Evolutionary conservation across 371 early-diverging fungal species (phyloP), one percentile per base, ranked within the genome.

Genomic region (Actinomortierella wolfii): DNA sequence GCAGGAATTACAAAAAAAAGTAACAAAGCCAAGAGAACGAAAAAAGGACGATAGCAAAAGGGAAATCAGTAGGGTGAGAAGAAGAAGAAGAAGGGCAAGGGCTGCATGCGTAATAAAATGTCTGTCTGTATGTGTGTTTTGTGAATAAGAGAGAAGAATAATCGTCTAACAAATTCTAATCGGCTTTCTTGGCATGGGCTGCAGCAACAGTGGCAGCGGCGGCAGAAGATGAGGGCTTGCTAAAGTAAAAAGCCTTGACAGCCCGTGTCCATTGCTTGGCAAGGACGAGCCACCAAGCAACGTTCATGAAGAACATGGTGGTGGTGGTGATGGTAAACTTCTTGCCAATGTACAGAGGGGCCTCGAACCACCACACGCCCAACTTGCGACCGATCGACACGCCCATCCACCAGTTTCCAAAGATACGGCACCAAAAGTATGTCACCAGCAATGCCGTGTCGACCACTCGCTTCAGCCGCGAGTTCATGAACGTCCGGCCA

Each of bases 381-480:
- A 71, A 45, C 59, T 71, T 71, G 47, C 58, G 58, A 4, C 61
- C 66, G 61, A 71, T 65, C 1, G 71, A 61, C 11, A 61, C 61
- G 0, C 66, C 55, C 71, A 71, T 71, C 71, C 71, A 71, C 71
- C 74, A 73, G 29, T 71, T 71, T 46, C 73, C 73, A 53, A 71
- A 58, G 26, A 71, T 58, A 40, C 73, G 57, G 51, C 66, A 66
- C 73, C 73, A 71, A 40, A 71, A 71, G 52, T 71, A 71, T 4
- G 67, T 67, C 45, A 73, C 60, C 50, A 73, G 14, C 54, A 73
- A 23, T 6, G 67, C 60, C 14, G 74, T 73, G 28, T 73, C 74
- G 15, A 67, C 42, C 21, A 60, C 51, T 20, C 67, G 59, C 74
- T 73, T 73, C 51, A 73, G 18, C 42, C 44, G 59, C 21, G 74